Percentiles rank a stretch among this genome's conserved stretches.
Evolutionary conservation across 768 basidiomycete species (phyloP).

Genomic region (Boletales sp.): DNA sequence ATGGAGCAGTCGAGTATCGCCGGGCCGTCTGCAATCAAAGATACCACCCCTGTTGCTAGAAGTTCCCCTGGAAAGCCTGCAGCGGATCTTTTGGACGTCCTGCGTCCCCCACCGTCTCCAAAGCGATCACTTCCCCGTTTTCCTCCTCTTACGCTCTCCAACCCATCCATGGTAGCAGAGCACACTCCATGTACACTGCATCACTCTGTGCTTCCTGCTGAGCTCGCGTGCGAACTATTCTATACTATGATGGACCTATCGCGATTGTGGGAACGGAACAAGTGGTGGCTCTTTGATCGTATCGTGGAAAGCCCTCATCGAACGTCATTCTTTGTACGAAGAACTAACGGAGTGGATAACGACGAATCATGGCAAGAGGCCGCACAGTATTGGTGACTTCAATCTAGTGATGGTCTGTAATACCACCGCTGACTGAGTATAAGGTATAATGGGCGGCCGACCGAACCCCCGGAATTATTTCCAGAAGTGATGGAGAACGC

Average conservation of each 20-base stretch:
- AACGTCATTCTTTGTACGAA: conserved; percentile 72
- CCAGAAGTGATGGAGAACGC: conserved; percentile 75
- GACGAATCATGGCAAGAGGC: conserved; percentile 63
- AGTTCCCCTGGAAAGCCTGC: conserved; percentile 29
- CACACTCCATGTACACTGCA: conserved; percentile 79
- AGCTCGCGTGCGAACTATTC: conserved; percentile 73
- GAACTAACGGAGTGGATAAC: conserved; percentile 40
- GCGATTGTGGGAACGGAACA: conserved; percentile 62
- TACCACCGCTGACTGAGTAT: conserved; percentile 6
- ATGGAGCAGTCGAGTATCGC: conserved; percentile 2
- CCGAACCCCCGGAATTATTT: conserved; percentile 54
- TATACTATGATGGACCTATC: conserved; percentile 67
- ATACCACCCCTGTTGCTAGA: conserved; percentile 10
- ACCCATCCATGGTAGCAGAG: conserved; percentile 58
- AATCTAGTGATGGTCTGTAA: not conserved
- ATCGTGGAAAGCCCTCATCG: conserved; percentile 81
- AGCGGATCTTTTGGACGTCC: conserved; percentile 52
- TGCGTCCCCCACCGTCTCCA: conserved; percentile 46
- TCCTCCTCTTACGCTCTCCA: conserved; percentile 61
- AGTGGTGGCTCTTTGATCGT: conserved; percentile 83
- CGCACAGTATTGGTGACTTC: conserved; percentile 66
- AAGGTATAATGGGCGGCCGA: conserved; percentile 79
- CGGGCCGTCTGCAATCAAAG: conserved; percentile 12
- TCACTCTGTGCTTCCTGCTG: conserved; percentile 61
- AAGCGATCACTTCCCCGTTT: conserved; percentile 35